Percentiles rank a stretch among this genome's conserved stretches.
Evolutionary conservation across 208 protist genomes (phyloP).

Genomic region (Leishmania amazonensis): DNA sequence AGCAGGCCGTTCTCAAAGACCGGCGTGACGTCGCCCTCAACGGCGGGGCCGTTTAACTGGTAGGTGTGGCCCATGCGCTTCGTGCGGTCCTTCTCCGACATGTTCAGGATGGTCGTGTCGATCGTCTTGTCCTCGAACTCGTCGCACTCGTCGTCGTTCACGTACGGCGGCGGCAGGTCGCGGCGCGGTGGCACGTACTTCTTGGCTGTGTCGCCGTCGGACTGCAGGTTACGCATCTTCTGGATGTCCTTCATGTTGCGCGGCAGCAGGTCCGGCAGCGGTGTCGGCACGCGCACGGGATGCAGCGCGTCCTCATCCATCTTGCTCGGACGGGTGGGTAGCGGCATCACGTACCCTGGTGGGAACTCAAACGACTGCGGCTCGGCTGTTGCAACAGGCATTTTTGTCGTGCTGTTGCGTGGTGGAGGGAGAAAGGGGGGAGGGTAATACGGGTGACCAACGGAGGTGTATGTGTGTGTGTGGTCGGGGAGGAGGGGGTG

Average conservation of each 20-base stretch:
- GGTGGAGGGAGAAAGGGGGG: not conserved
- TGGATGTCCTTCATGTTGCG: slow-evolving; percentile 76
- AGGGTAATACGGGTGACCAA: not conserved
- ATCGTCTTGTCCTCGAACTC: slow-evolving; percentile 85
- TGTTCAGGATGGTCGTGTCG: slow-evolving; percentile 43
- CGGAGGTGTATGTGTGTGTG: not conserved
- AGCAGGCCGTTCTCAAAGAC: slow-evolving; percentile 74
- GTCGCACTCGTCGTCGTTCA: slow-evolving; percentile 83
- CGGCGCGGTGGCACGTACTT: slow-evolving; percentile 59
- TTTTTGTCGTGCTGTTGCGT: not conserved
- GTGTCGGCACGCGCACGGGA: slow-evolving; percentile 55
- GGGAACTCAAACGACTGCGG: slow-evolving; percentile 40
- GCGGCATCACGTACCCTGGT: slow-evolving; percentile 55
- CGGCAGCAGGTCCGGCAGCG: slow-evolving; percentile 71
- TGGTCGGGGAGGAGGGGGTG: not conserved
- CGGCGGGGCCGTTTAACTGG: slow-evolving; percentile 43
- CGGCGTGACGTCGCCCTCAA: slow-evolving; percentile 52
- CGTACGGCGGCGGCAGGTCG: slow-evolving; percentile 71
- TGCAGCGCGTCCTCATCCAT: slow-evolving; percentile 62
- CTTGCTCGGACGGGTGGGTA: slow-evolving; percentile 25
- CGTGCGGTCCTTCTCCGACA: slow-evolving; percentile 40
- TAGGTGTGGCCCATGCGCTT: slow-evolving; percentile 29
- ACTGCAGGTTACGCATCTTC: slow-evolving; percentile 60
- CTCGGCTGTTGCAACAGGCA: slow-evolving; percentile 7
- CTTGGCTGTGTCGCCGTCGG: slow-evolving; percentile 52